Base-by-base conservation (phyloP, 345 rosid species). In the Barbarea vulgaris region DNA sequence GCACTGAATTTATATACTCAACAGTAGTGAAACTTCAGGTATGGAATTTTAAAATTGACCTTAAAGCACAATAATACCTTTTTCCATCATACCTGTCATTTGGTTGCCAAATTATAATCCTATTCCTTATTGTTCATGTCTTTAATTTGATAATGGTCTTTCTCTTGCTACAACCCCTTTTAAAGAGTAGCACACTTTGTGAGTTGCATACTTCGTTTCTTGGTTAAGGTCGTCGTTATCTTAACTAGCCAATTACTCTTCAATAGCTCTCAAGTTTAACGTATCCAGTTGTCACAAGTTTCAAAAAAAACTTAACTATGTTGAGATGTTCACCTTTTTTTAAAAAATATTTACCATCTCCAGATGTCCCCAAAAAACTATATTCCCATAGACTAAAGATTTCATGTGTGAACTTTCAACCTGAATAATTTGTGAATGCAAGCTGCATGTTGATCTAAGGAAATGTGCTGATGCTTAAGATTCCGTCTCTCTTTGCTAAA, bases 1-100 rank as follows among this genome's bases (percentile, higher is more conserved):
- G 95, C 87, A 94, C 95, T 5, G 96, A 85, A 72, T 83, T 79
- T 75, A 88, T 94, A 81, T 88, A 85, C 80, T 91, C 93, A 27
- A 82, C 95, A 69, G 81, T 91, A 59, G 85, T 86, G 59, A 91
- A 88, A 74, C 94, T 94, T 70, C 98, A 91, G 96, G 98, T 94
- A 72, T 44, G 46, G n/a, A 70, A 19, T 28, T 52, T 39, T 34
- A 17, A 17, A 57, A 41, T 70, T 27, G 72, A 47, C 62, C 24
- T 25, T 4, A 42, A 60, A 61, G 55, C 8, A 52, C 61, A 76
- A 7, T 24, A 76, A 7, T 30, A 60, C 27, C 5, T 17, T 41
- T 77, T 46, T 53, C 22, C 37, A 44, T 70, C 21, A 51, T 53
- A 30, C 24, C 27, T 30, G 19, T 63, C 80, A 44, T 46, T 54